Evolutionary conservation across 805 yeast genomes (phyloP), one percentile per base, ranked within the genome.

Genomic region (Nematodospora valgi): DNA sequence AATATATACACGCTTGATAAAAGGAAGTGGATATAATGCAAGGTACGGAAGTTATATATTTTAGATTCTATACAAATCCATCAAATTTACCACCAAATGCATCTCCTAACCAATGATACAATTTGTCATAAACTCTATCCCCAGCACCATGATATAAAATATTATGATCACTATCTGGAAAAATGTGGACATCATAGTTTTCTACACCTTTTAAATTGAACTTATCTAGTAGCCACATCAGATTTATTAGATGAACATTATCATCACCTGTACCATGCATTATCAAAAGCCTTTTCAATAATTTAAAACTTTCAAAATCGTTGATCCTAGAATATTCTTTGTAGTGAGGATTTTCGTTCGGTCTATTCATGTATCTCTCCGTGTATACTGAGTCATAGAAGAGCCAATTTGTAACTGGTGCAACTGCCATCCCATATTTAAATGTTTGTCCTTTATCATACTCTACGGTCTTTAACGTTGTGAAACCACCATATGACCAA

Each of bases 191-290:
- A 50, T 93, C 98, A 52, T 80, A 93, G 52, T 85, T 85, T 38
- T 76, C 80, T n/a, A 83, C 73, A 18, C 54, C 54, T 6, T 54
- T 50, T 31, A 62, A 24, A 48, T 82, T 75, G 38, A 85, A 68
- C 17, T 72, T 56, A 60, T 93, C 98, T 30, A 93, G 53, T 24
- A 93, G 64, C 54, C 80, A 78, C 40, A 87, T 68, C 28, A 91
- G 76, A 62, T 93, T 86, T 56, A 93, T 98, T 60, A 89, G 77
- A 61, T 93, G 98, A 30, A 93, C 98, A 49, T 93, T 93, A 59
- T 93, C 98, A 61, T 93, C 98, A 4, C 96, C 96, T 0, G 96
- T 81, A 1, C 98, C 98, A 54, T 91, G 98, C 86, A 91, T 86
- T 23, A 93, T 55, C 41, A 93, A 59, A 51, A 93, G 87, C 50